phyloP scores from a whole-genome alignment of 2,329 filamentous ascomycete genomes.

The Penicillium corylophilum region DNA sequence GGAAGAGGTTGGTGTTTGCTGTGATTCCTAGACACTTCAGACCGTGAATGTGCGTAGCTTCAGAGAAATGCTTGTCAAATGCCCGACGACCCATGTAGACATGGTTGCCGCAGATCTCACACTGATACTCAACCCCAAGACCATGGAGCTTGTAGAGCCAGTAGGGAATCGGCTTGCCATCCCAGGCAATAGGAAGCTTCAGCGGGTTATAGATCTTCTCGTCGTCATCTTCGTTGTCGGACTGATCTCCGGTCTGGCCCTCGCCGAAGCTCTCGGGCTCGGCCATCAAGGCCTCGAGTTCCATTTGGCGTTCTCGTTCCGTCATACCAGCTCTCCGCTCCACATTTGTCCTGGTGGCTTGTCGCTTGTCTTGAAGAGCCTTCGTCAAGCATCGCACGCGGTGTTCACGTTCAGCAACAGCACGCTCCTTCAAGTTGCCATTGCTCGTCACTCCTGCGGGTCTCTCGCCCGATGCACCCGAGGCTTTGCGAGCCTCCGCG shows the following conservation, averaged over 20 bases:
- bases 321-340: constrained; percentile 98
- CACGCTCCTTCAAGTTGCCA: constrained; percentile 76
- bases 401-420: constrained; percentile 84
- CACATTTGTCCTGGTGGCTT: constrained; percentile 89
- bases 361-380: constrained; percentile 80
- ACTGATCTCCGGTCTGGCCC: constrained; percentile 54
- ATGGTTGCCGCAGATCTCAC: constrained; percentile 96
- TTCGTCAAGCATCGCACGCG: constrained; percentile 75
- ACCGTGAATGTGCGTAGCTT: constrained; percentile 88
- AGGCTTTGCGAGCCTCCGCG: constrained; percentile 61
- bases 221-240: constrained; percentile 69
- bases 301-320: constrained; percentile 89
- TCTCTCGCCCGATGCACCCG: constrained; percentile 39
- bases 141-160: constrained; percentile 98
- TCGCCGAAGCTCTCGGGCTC: constrained; percentile 49
- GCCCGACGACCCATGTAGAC: constrained; percentile 97
- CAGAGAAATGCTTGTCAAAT: constrained; percentile 98
- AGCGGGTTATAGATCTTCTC: constrained; percentile 96
- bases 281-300: constrained; percentile 80
- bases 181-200: constrained; percentile 94
- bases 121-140: constrained; percentile 88
- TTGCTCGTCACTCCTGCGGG: constrained; percentile 20
- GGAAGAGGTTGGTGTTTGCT: constrained; percentile 77
- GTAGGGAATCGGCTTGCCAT: constrained; percentile 97
- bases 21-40: constrained; percentile 92